phyloP scores from a whole-genome alignment of 2,329 filamentous ascomycete genomes.

The Fusarium bactridioides region DNA sequence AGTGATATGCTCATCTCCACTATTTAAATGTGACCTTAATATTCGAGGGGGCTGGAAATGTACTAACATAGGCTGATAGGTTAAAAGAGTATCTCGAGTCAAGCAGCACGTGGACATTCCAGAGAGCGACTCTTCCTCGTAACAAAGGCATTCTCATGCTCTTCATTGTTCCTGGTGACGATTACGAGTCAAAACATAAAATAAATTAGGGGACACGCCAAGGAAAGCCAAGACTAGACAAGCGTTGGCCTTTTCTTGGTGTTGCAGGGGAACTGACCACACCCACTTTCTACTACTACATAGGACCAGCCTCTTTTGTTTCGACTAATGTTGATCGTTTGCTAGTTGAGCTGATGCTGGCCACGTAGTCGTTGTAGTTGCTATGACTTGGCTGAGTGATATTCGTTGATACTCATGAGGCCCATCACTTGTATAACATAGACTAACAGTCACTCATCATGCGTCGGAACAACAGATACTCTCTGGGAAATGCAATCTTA shows the following conservation, averaged over 20 bases:
- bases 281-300: not conserved
- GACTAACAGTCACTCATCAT: not conserved
- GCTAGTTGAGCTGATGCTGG: not conserved
- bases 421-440: not conserved
- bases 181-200: not conserved
- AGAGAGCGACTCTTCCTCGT: not conserved
- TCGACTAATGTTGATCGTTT: not conserved
- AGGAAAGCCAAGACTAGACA: conserved; percentile 31
- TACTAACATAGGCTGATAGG: not conserved
- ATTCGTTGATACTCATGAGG: not conserved
- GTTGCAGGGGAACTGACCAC: conserved; percentile 2
- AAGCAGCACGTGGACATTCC: conserved; percentile 20
- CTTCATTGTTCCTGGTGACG: not conserved
- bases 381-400: not conserved
- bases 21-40: not conserved
- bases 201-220: conserved; percentile 21
- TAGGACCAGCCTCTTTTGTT: conserved; percentile 10
- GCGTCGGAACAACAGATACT: not conserved
- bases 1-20: not conserved
- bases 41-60: not conserved
- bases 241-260: conserved; percentile 21
- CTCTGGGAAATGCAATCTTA: not conserved
- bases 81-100: not conserved
- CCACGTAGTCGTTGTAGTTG: conserved; percentile 1
- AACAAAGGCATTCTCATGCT: conserved; percentile 10